phyloP scores from a whole-genome alignment of 495 filamentous ascomycete genomes.

The Aspergillus sclerotiicarbonarius region DNA sequence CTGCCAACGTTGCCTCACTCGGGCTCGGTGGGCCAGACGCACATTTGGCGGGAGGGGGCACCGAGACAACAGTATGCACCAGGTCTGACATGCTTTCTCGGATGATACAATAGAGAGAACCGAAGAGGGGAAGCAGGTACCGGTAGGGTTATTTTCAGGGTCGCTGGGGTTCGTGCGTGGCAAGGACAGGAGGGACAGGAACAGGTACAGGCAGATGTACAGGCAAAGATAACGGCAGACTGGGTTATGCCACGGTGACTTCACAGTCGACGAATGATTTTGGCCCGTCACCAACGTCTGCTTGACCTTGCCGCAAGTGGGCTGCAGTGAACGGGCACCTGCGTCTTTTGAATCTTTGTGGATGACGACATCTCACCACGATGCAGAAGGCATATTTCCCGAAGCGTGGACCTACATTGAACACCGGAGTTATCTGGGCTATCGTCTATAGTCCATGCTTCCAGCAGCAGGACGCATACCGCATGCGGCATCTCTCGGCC shows the following conservation, averaged over 20 bases:
- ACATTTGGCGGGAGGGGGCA: constrained; percentile 25
- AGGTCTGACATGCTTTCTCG: constrained; percentile 30
- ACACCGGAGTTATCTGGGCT: constrained; percentile 8
- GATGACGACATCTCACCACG: constrained; percentile 17
- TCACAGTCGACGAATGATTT: constrained; percentile 6
- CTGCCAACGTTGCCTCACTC: constrained; percentile 26
- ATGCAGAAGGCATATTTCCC: constrained; percentile 15
- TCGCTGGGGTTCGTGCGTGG: background rate
- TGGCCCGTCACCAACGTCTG: constrained; percentile 2
- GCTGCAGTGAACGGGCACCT: constrained; percentile 2
- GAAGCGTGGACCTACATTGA: constrained; percentile 15
- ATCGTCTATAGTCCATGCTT: constrained; percentile 6
- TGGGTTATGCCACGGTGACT: background rate
- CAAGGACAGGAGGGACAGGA: background rate
- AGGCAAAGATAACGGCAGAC: background rate
- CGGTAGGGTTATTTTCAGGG: background rate
- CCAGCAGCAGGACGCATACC: constrained; percentile 11
- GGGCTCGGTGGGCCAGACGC: constrained; percentile 16
- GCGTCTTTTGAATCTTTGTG: constrained; percentile 19
- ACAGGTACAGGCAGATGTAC: background rate
- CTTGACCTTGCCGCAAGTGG: constrained; percentile 1
- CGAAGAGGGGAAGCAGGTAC: background rate
- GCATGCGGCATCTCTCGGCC: constrained; percentile 13
- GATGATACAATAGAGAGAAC: constrained; percentile 16
- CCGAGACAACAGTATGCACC: constrained; percentile 24